A percentile compares a stretch with the other conserved stretches of the same genome.
phyloP scores from a whole-genome alignment of 2,329 filamentous ascomycete genomes.

The Aspergillus candidus region DNA sequence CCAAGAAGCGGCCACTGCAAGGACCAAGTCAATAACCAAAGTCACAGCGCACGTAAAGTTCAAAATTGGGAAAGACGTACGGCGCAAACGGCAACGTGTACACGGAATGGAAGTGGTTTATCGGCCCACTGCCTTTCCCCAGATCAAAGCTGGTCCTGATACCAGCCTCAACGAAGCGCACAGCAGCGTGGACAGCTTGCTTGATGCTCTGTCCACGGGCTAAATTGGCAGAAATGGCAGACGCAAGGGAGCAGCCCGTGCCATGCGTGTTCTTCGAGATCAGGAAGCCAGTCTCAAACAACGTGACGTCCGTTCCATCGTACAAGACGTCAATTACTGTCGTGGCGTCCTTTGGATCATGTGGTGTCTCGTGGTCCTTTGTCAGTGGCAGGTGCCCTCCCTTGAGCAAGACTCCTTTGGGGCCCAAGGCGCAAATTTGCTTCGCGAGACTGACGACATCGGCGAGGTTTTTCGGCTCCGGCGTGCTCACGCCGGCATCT shows the following conservation, averaged over 20 bases:
- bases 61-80: conserved; percentile 31
- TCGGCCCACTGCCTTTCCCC: conserved; percentile 56
- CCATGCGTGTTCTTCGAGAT: conserved; percentile 80
- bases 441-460: conserved; percentile 66
- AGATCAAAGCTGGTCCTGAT: conserved; percentile 53
- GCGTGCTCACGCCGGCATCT: conserved; percentile 31
- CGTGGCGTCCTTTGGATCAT: conserved; percentile 52
- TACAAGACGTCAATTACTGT: conserved; percentile 73
- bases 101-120: conserved; percentile 62
- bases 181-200: conserved; percentile 50
- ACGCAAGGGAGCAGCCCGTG: conserved; percentile 89
- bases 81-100: conserved; percentile 55
- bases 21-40: conserved; percentile 23
- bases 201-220: conserved; percentile 45
- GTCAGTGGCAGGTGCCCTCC: conserved; percentile 83
- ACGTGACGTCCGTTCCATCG: conserved; percentile 52
- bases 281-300: conserved; percentile 66
- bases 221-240: conserved; percentile 60
- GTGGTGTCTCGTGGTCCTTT: conserved; percentile 55
- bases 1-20: conserved; percentile 64
- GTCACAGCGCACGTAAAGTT: neutral
- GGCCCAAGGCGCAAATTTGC: conserved; percentile 61
- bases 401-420: conserved; percentile 78
- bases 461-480: conserved; percentile 51
- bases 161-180: conserved; percentile 56